Percentiles rank a stretch among this genome's conserved stretches.
Conservation (phyloP, 1,284 basidiomycete species). For the Naganishia sp. region DNA sequence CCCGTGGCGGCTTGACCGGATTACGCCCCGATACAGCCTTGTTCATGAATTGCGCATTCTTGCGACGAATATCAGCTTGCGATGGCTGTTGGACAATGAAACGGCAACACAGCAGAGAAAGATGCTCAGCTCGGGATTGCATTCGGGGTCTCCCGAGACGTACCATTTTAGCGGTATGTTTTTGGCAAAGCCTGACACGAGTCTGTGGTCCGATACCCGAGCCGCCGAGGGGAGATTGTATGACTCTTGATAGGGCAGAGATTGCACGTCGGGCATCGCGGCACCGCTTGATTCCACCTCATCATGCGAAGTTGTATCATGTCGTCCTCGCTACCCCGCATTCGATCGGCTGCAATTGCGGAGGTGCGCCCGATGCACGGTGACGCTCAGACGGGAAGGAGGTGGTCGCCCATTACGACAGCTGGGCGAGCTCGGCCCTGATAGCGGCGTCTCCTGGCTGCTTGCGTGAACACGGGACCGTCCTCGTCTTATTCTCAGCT, state of each 20-base stretch:
- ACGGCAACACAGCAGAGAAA: not conserved
- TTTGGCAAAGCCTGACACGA: too few relatives aligned
- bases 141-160: not conserved
- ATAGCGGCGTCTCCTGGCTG: too few relatives aligned
- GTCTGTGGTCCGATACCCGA: too few relatives aligned
- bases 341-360: not conserved
- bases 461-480: too few relatives aligned
- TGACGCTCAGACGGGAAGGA: too few relatives aligned
- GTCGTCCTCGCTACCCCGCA: not conserved
- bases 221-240: too few relatives aligned
- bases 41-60: constrained; percentile 30
- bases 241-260: too few relatives aligned
- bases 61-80: constrained; percentile 33
- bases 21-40: constrained; percentile 28
- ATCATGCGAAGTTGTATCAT: not conserved
- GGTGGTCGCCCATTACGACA: not conserved
- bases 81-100: constrained; percentile 18
- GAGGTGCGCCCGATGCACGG: not conserved
- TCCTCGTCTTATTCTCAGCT: too few relatives aligned
- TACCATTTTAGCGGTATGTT: not conserved
- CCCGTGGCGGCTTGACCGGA: constrained; percentile 28
- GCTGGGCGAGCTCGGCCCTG: not conserved
- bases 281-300: too few relatives aligned
- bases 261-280: too few relatives aligned
- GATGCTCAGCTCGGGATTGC: not conserved